Base-by-base conservation (phyloP, 2,329 filamentous ascomycete species). In the Zalaria sp. region DNA sequence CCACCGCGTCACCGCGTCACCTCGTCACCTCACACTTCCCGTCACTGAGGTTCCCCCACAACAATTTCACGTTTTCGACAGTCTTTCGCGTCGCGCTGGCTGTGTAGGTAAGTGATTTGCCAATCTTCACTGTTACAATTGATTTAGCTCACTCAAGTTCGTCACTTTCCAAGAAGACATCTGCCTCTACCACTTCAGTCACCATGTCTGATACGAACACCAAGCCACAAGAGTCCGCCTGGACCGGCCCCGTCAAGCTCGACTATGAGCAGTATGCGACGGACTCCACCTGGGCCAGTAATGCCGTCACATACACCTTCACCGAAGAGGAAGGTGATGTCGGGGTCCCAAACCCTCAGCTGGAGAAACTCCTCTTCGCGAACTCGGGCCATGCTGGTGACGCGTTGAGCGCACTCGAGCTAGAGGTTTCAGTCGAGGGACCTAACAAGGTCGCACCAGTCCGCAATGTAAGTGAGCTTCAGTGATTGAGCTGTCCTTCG, bases 271-370 rank as follows among this genome's bases (percentile, higher is more conserved):
- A 38, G 10, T 51, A 47, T 29, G 42, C 39, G 3, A 25, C 4
- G 3, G 11, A 25, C 3, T 29, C 28, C 35, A 45, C 34, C 5
- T 77, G 68, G 75, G 65, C 68, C 40, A 65, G 66, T 32, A 73
- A 73, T 42, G 79, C 77, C n/a, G 63, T 57, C 0, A 69, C 82
- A 35, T 96, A 96, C 52, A 76, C 88, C 54, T 96, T 83, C 82
- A 71, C 78, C 11, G 86, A 87, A 7, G 85, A 93, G 3, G 83
- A 73, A 50, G 91, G 89, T 2, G 89, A 96, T 34, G 68, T 98
- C 41, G 89, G 81, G 5, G 87, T 87, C 0, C 68, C 67, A 39
- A 73, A 79, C 41, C 66, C 72, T 0, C 73, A 77, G 38, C 73
- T 98, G 0, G 89, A 96, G 65, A 51, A 71, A 5, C 67, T 81